These are phyloP conservation scores for Pyricularia grisea DNA, from an alignment of 2,329 filamentous ascomycete species.

Conservation along the genomic window DNA sequence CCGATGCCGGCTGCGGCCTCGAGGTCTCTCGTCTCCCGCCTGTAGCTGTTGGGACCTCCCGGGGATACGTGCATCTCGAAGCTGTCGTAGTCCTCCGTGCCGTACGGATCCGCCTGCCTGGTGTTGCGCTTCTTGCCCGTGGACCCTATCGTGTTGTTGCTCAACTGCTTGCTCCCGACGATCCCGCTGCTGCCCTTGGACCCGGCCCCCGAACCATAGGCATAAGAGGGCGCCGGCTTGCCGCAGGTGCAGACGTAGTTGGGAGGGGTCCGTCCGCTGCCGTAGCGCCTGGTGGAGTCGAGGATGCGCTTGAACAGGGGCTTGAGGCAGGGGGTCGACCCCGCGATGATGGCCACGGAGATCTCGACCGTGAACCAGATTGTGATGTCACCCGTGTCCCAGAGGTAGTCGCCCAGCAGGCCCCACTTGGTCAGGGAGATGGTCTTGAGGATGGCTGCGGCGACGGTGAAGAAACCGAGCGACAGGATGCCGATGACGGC, in stretches of 20 bases:
- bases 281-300: not conserved
- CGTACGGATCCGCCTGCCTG: not conserved
- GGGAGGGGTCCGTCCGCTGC: not conserved
- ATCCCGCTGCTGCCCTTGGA: too few species aligned
- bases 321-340: conserved; percentile 17
- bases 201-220: not conserved
- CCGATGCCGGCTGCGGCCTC: not conserved
- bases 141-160: not conserved
- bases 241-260: not conserved
- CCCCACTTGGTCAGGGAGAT: not conserved
- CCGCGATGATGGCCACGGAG: conserved; percentile 26
- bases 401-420: conserved; percentile 20
- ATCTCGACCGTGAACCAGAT: conserved; percentile 29
- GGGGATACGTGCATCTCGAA: not conserved
- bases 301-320: conserved; percentile 13
- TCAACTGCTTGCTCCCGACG: not conserved
- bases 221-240: not conserved
- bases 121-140: not conserved
- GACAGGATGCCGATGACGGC: conserved; percentile 35
- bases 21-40: too few species aligned
- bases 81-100: not conserved
- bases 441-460: not conserved
- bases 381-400: conserved; percentile 21
- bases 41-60: not conserved
- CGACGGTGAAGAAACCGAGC: conserved; percentile 30